Base-by-base conservation (phyloP, 192 early-diverging fungal species). In the Dispira simplex region DNA sequence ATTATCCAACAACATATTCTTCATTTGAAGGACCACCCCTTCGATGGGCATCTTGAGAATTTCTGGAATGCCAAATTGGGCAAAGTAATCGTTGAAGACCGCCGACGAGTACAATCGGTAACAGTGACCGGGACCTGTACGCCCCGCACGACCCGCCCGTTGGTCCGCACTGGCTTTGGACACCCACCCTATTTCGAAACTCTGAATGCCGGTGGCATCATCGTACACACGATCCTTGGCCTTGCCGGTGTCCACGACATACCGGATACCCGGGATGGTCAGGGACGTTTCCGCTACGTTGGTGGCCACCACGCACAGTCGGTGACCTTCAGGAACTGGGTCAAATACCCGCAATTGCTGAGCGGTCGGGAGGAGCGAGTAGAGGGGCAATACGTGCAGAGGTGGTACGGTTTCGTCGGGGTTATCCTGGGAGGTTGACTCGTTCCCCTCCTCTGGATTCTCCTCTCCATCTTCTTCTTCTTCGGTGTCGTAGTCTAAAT, bases 271-370 rank as follows among this genome's bases (percentile, higher is more conserved):
- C 10, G 96, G 94, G 46, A 99, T 97, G 3, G 96, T 99, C 21
- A 99, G 83, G 13, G 90, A 93, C 0, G 96, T 99, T 77, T 99
- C 96, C n/a, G 96, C 96, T 6, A 99, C 91, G 68, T 99, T 97
- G 54, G 96, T 99, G 8, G 94, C 94, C 18, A 99, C 79, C 12
- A 99, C 92, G 68, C 91, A 92, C 20, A 98, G 75, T 14, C 97
- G 83, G 16, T 84, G 83, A 44, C 94, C 94, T 16, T 84, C 75
- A 10, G 97, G 95, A 44, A 90, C 88, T 12, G 81, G 73, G 54
- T 90, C 81, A 76, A 99, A 99, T 2, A 98, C 92, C 44, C 82
- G 77, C 71, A 98, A 75, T 74, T 99, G 97, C 49, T 89, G 88
- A 11, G 82, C 84, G 0, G 93, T 91, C 2, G 95, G 87, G 39